phyloP scores from a whole-genome alignment of 768 basidiomycete genomes.

The Mycena indigotica region DNA sequence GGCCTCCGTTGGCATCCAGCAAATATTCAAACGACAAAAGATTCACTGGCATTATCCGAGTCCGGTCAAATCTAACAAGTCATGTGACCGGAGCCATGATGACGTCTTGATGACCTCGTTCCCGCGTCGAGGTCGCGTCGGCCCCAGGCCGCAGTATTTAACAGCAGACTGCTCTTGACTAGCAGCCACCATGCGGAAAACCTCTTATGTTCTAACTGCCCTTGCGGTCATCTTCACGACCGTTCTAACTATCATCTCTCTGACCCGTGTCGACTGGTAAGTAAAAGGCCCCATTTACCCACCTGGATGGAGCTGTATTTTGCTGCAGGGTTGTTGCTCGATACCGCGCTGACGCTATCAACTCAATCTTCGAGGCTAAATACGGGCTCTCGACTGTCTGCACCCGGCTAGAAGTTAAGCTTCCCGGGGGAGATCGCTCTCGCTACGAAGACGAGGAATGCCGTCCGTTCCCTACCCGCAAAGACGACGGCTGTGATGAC shows the following conservation, averaged over 20 bases:
- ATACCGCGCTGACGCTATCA: conserved; percentile 43
- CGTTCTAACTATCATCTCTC: conserved; percentile 54
- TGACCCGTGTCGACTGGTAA: conserved; percentile 66
- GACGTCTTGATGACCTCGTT: too few species aligned
- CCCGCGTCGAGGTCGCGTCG: too few species aligned
- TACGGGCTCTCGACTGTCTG: conserved; percentile 67
- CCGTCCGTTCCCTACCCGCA: conserved; percentile 63
- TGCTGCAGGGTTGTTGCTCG: conserved; percentile 46
- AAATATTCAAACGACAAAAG: too few species aligned
- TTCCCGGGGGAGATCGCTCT: conserved; percentile 52
- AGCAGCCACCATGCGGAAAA: not conserved
- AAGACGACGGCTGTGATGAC: conserved; percentile 48
- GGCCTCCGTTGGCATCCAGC: too few species aligned
- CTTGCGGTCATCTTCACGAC: conserved; percentile 52
- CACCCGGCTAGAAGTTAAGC: conserved; percentile 48
- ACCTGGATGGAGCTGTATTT: not conserved
- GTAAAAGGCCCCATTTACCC: conserved; percentile 8
- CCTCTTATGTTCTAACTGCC: conserved; percentile 26
- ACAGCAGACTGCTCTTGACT: not conserved
- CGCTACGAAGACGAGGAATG: conserved; percentile 62
- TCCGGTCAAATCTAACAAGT: too few species aligned
- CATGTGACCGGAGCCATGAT: too few species aligned
- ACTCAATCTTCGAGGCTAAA: conserved; percentile 49
- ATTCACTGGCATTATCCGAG: too few species aligned
- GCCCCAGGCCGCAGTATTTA: not conserved